A percentile compares a stretch with the other conserved stretches of the same genome.
Conservation (phyloP, 2,329 filamentous ascomycete genomes). For the Venturia asperata region DNA sequence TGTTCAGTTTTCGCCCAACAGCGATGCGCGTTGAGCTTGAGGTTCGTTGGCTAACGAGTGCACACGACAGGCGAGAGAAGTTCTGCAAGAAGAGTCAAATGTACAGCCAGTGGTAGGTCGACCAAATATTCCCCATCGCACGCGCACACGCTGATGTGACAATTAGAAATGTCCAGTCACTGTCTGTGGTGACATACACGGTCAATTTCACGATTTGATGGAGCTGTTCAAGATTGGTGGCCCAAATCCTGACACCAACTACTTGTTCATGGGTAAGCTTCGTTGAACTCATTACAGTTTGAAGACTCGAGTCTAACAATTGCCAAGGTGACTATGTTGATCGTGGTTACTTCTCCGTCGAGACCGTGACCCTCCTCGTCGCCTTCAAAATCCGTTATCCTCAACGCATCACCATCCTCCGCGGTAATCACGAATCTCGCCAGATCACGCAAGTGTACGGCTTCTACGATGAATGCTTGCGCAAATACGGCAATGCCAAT, state of each 20-base stretch:
- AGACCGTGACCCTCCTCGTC: constrained; percentile 93
- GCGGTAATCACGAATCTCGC: constrained; percentile 77
- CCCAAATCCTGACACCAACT: constrained; percentile 96
- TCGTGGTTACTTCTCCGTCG: constrained; percentile 96
- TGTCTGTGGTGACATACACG: constrained; percentile 97
- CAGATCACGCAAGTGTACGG: constrained; percentile 74
- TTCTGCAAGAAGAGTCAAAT: constrained; percentile 95
- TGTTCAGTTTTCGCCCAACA: constrained; percentile 17
- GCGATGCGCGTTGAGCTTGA: constrained; percentile 16
- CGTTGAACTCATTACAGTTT: neutral
- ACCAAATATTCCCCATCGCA: neutral
- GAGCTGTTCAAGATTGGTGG: constrained; percentile 99
- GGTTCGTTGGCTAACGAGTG: constrained; percentile 16
- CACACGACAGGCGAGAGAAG: constrained; percentile 70
- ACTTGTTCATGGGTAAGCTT: constrained; percentile 89
- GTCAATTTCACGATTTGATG: constrained; percentile 98
- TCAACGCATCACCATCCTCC: constrained; percentile 94
- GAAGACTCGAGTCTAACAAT: neutral
- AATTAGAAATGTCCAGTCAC: constrained; percentile 86
- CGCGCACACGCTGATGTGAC: constrained; percentile 23
- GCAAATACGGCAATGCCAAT: constrained; percentile 70
- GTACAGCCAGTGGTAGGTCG: constrained; percentile 89
- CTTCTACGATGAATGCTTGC: constrained; percentile 70
- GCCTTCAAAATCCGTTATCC: constrained; percentile 98
- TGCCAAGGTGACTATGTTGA: constrained; percentile 88